A percentile compares a stretch with the other conserved stretches of the same genome.
Evolutionary conservation across 257 asterid species (phyloP).

Genomic region (Catharanthus roseus): DNA sequence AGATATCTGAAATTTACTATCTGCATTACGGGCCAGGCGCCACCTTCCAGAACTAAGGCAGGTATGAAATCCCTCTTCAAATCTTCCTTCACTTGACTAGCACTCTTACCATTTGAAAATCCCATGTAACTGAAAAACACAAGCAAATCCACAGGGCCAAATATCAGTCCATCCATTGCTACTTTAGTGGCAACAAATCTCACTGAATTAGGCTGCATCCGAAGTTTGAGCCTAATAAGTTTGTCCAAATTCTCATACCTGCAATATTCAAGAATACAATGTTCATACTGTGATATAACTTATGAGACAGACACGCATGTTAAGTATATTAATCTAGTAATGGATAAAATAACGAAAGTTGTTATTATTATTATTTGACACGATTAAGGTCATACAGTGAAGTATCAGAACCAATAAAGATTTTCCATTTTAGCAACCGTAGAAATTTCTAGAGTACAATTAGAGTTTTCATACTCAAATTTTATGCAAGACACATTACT

Average conservation of each 20-base stretch:
- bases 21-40: conserved; percentile 30
- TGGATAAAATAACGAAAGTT: background rate
- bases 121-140: conserved; percentile 31
- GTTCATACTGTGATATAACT: background rate
- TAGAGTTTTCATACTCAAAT: background rate
- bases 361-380: no score
- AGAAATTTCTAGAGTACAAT: background rate
- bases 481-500: background rate
- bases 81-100: conserved; percentile 28
- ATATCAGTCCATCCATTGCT: conserved; percentile 26
- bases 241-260: conserved; percentile 35
- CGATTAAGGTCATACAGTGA: no score
- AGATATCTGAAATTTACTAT: conserved; percentile 27
- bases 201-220: conserved; percentile 21
- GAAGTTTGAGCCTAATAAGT: conserved; percentile 25
- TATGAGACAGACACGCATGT: background rate
- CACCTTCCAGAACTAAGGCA: conserved; percentile 30
- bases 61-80: conserved; percentile 31
- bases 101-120: conserved; percentile 29
- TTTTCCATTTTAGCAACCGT: background rate
- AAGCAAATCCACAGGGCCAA: conserved; percentile 28
- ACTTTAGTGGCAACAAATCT: conserved; percentile 31
- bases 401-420: background rate
- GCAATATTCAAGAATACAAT: background rate
- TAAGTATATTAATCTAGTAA: background rate